Conservation (phyloP, 2,329 filamentous ascomycete species). For the Sphaerulina vaccinii region DNA sequence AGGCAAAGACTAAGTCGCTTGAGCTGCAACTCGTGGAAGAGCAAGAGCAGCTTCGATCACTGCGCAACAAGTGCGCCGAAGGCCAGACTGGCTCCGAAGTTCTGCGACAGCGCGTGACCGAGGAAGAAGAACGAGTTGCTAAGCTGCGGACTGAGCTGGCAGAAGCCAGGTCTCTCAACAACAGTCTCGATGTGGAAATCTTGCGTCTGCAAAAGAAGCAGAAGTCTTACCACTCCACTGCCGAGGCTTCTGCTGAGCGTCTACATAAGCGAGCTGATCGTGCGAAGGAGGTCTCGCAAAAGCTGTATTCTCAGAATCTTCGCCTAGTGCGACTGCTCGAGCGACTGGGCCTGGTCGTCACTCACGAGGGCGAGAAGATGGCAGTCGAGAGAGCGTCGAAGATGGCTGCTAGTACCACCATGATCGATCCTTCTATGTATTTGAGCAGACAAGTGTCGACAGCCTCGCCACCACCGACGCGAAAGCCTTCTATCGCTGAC, state of each 20-base stretch:
- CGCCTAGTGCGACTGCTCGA: conserved; percentile 81
- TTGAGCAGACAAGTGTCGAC: conserved; percentile 53
- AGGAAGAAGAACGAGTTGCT: conserved; percentile 70
- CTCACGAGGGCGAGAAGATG: conserved; percentile 68
- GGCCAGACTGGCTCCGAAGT: conserved; percentile 82
- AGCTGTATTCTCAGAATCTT: conserved; percentile 79
- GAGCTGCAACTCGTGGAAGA: conserved; percentile 61
- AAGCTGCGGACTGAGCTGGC: conserved; percentile 69
- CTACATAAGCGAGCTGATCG: conserved; percentile 69
- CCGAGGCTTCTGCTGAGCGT: conserved; percentile 52
- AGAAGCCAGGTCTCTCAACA: conserved; percentile 71
- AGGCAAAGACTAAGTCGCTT: conserved; percentile 48
- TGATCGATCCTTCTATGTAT: conserved; percentile 42
- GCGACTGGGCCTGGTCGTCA: conserved; percentile 78
- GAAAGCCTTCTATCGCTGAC: conserved; percentile 52
- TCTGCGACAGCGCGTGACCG: conserved; percentile 70
- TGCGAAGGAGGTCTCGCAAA: conserved; percentile 80
- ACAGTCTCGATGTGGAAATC: conserved; percentile 73
- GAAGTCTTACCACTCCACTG: conserved; percentile 51
- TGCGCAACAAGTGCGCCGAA: conserved; percentile 72
- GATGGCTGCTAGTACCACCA: conserved; percentile 49
- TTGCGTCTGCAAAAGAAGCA: conserved; percentile 66
- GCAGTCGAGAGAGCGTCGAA: conserved; percentile 69
- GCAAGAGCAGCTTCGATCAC: conserved; percentile 64
- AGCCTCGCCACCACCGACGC: conserved; percentile 57